A percentile compares a stretch with the other conserved stretches of the same genome.
Evolutionary conservation across 495 filamentous ascomycete genomes (phyloP).

Genomic region (Hyaloscypha hepaticicola): DNA sequence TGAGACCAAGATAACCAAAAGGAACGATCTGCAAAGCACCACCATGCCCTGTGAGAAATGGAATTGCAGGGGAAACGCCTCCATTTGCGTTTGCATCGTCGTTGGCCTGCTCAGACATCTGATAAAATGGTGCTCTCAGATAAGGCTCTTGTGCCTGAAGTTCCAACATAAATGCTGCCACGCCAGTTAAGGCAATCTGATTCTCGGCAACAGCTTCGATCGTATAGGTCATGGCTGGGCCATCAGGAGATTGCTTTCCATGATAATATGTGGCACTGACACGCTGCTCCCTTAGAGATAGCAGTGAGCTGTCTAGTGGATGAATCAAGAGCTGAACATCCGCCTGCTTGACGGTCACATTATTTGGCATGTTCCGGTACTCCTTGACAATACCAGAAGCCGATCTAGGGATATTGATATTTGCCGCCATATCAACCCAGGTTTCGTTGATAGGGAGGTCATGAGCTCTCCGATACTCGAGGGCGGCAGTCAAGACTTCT

Average conservation of each 20-base stretch:
- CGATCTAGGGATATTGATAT: conserved; percentile 35
- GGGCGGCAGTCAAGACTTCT: background rate
- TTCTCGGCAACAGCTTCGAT: conserved; percentile 53
- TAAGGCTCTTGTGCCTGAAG: conserved; percentile 48
- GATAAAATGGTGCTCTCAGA: conserved; percentile 54
- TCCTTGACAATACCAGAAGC: conserved; percentile 60
- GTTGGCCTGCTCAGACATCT: conserved; percentile 65
- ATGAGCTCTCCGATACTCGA: background rate
- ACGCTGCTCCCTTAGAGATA: conserved; percentile 47
- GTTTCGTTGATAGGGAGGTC: conserved; percentile 30
- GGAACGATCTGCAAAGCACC: conserved; percentile 51
- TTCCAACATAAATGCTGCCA: conserved; percentile 50
- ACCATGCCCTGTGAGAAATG: conserved; percentile 57
- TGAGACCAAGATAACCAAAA: conserved; percentile 52
- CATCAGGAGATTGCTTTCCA: conserved; percentile 50
- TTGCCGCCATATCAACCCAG: conserved; percentile 36
- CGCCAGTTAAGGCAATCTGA: conserved; percentile 49
- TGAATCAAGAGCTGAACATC: conserved; percentile 55
- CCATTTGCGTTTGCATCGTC: conserved; percentile 65
- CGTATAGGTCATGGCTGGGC: conserved; percentile 58
- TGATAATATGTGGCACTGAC: conserved; percentile 55
- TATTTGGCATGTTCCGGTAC: conserved; percentile 55
- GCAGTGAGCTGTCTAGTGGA: conserved; percentile 49
- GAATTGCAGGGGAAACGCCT: conserved; percentile 53
- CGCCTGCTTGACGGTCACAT: conserved; percentile 55